Evolutionary conservation across 345 rosid species (phyloP).

Genomic region (Bretschneidera sinensis): DNA sequence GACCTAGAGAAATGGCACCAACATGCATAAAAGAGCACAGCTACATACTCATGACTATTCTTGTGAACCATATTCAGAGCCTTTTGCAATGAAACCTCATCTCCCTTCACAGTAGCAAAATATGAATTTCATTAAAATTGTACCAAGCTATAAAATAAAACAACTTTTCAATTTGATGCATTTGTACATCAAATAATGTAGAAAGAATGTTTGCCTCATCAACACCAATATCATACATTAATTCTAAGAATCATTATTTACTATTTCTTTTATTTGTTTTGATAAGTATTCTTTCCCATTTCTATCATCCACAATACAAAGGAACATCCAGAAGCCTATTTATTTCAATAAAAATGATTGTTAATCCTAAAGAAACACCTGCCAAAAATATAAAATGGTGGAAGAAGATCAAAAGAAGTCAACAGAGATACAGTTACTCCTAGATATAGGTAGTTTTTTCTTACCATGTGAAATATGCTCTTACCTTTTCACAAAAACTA

Average conservation of each 20-base stretch:
- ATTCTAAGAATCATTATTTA: too few species aligned
- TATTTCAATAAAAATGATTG: background rate
- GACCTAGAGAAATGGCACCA: slow-evolving; percentile 93
- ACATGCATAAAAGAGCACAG: slow-evolving; percentile 86
- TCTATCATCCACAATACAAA: background rate
- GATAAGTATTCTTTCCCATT: too few species aligned
- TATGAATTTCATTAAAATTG: slow-evolving; percentile 9
- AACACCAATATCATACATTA: background rate
- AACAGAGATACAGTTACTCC: too few species aligned
- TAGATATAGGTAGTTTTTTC: background rate
- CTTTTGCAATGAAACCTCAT: slow-evolving; percentile 67
- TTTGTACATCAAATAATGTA: background rate
- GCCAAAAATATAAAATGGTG: background rate
- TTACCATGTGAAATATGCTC: too few species aligned
- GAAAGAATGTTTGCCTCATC: background rate
- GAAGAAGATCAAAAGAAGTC: background rate
- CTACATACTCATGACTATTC: slow-evolving; percentile 56
- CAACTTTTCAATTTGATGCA: background rate
- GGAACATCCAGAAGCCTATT: background rate
- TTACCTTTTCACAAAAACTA: too few species aligned
- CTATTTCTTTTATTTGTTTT: too few species aligned
- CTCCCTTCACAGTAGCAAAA: slow-evolving; percentile 52
- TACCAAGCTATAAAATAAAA: background rate
- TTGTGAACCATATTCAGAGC: slow-evolving; percentile 62
- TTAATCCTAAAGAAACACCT: background rate